Conservation (phyloP, 2,329 filamentous ascomycete species). For the Orbilia quercus region DNA sequence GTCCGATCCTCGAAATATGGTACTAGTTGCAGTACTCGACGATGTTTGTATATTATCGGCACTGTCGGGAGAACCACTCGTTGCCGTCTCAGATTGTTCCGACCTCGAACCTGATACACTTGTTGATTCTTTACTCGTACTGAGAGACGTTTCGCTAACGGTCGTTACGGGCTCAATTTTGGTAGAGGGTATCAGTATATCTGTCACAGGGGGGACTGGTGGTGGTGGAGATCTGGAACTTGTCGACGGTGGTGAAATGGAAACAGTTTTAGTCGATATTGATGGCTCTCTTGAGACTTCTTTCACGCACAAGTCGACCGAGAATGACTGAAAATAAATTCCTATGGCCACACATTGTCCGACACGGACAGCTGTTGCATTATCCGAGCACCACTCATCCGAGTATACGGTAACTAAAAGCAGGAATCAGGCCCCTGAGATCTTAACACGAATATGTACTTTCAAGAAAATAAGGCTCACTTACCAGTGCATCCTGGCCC, state of each 20-base stretch:
- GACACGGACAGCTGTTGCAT: background rate
- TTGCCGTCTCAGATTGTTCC: background rate
- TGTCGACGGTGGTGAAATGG: background rate
- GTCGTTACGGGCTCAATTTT: background rate
- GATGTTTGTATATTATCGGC: too few species aligned
- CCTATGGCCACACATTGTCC: background rate
- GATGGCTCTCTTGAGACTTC: background rate
- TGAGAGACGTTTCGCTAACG: background rate
- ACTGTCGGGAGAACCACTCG: too few species aligned
- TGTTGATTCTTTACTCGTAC: background rate
- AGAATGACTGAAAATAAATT: background rate
- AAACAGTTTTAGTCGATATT: background rate
- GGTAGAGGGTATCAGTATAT: background rate
- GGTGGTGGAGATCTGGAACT: background rate
- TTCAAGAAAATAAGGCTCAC: background rate
- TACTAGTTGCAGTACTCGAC: too few species aligned
- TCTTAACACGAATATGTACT: background rate
- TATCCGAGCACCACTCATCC: conserved; percentile 1
- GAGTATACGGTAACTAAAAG: background rate
- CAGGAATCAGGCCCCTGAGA: background rate
- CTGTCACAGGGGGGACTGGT: too few species aligned
- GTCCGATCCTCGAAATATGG: too few species aligned
- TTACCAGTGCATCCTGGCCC: conserved; percentile 40
- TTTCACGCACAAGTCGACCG: background rate
- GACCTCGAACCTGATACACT: background rate